These are phyloP conservation scores for Hawksworthiomyces lignivorus DNA, from an alignment of 2,329 filamentous ascomycete genomes.

Conservation along the genomic window DNA sequence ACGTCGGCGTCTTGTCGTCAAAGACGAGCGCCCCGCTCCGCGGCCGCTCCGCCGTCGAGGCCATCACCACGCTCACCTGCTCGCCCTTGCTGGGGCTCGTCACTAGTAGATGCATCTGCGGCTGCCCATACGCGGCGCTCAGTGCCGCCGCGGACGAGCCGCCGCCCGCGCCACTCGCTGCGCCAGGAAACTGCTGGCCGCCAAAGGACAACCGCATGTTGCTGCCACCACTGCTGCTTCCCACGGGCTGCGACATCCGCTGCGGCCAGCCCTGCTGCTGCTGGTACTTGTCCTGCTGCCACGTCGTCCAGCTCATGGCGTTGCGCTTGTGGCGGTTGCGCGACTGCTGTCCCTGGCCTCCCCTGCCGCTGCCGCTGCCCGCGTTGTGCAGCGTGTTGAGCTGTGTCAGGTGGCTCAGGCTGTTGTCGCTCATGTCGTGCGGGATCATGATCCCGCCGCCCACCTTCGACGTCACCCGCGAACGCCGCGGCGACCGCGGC, in stretches of 20 bases:
- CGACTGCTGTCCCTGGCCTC: background rate
- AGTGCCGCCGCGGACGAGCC: background rate
- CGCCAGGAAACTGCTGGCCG: no score
- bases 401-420: background rate
- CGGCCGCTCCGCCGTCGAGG: no score
- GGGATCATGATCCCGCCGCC: constrained; percentile 7
- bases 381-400: background rate
- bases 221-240: background rate
- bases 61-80: no score
- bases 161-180: no score
- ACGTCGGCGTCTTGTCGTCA: constrained; percentile 5
- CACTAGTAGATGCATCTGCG: constrained; percentile 2
- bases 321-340: constrained; percentile 1
- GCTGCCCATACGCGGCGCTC: background rate
- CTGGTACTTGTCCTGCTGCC: background rate
- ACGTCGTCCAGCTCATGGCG: background rate
- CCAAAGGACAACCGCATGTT: constrained; percentile 10
- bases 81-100: constrained; percentile 4
- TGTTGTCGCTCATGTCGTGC: constrained; percentile 3
- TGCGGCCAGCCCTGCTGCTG: background rate
- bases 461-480: background rate
- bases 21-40: background rate
- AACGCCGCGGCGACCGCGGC: constrained; percentile 7
- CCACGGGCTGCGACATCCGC: background rate
- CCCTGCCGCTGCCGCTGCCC: background rate